Conservation (phyloP, 2,329 filamentous ascomycete species). For the Fusarium agapanthi region DNA sequence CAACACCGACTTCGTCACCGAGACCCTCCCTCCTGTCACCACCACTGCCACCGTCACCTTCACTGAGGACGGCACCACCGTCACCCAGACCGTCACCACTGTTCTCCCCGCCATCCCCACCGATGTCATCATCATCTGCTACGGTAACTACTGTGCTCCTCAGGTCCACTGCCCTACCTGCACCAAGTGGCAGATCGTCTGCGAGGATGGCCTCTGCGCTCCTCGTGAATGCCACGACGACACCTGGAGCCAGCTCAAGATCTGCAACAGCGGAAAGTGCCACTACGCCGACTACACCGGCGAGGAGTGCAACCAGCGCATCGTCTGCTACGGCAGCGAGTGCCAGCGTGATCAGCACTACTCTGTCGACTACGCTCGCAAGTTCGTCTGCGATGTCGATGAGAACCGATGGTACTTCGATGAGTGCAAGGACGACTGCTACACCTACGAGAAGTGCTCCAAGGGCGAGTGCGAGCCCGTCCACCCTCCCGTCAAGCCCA, state of each 20-base stretch:
- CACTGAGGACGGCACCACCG: constrained; percentile 38
- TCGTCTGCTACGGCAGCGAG: constrained; percentile 46
- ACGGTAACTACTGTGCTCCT: constrained; percentile 43
- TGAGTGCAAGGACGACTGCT: constrained; percentile 45
- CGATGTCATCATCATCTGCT: constrained; percentile 41
- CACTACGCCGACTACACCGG: constrained; percentile 44
- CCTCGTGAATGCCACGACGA: constrained; percentile 41
- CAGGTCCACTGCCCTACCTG: constrained; percentile 42
- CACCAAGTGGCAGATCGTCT: constrained; percentile 44
- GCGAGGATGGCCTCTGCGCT: constrained; percentile 47
- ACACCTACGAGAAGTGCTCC: constrained; percentile 39
- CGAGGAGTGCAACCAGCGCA: constrained; percentile 46
- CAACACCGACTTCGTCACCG: constrained; percentile 32
- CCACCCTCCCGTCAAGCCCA: constrained; percentile 12
- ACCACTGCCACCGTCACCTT: constrained; percentile 42
- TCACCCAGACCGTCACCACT: constrained; percentile 36
- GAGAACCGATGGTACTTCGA: constrained; percentile 44
- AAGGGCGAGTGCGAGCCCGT: constrained; percentile 39
- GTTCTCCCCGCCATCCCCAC: constrained; percentile 33
- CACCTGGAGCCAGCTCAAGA: constrained; percentile 43
- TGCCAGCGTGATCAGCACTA: constrained; percentile 43
- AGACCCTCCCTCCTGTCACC: constrained; percentile 40
- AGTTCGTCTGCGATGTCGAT: constrained; percentile 44
- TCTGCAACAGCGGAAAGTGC: constrained; percentile 46
- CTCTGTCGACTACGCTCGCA: constrained; percentile 43